Percentiles rank a stretch among this genome's conserved stretches.
These are phyloP conservation scores for Dicorynia guianensis DNA, from an alignment of 306 rosid genomes.

Conservation along the genomic window DNA sequence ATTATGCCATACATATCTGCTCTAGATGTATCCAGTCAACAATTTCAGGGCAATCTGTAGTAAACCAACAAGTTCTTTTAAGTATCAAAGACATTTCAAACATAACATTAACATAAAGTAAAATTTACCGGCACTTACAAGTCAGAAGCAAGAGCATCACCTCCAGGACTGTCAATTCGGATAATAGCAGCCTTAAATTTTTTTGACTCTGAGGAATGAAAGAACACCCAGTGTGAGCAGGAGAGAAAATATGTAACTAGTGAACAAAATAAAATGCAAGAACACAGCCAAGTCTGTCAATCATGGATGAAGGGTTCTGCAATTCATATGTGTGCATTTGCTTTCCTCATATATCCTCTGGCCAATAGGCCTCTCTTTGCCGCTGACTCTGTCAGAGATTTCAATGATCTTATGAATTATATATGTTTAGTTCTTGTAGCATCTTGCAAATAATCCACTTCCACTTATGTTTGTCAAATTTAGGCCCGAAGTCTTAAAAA, in stretches of 20 bases:
- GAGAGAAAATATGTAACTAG: constrained; percentile 14
- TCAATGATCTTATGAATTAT: constrained; percentile 11
- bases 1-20: constrained; percentile 5
- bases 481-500: constrained; percentile 1
- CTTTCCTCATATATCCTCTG: neutral
- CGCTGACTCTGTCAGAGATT: neutral
- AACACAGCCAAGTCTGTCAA: neutral
- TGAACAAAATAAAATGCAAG: constrained; percentile 1
- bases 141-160: constrained; percentile 99
- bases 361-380: constrained; percentile 7
- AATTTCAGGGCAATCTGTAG: constrained; percentile 21
- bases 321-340: neutral
- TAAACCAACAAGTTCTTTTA: constrained; percentile 21
- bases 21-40: constrained; percentile 31
- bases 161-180: constrained; percentile 97
- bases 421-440: neutral
- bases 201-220: constrained; percentile 68
- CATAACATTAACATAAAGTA: constrained; percentile 14
- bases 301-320: constrained; percentile 21
- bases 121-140: constrained; percentile 73
- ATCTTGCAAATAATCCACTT: neutral
- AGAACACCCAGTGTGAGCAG: constrained; percentile 22
- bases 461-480: constrained; percentile 5
- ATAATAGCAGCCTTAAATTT: constrained; percentile 83
- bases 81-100: constrained; percentile 34